Evolutionary conservation across 768 basidiomycete genomes (phyloP), one percentile per base, ranked within the genome.

Genomic region (Tulasnella sp.): DNA sequence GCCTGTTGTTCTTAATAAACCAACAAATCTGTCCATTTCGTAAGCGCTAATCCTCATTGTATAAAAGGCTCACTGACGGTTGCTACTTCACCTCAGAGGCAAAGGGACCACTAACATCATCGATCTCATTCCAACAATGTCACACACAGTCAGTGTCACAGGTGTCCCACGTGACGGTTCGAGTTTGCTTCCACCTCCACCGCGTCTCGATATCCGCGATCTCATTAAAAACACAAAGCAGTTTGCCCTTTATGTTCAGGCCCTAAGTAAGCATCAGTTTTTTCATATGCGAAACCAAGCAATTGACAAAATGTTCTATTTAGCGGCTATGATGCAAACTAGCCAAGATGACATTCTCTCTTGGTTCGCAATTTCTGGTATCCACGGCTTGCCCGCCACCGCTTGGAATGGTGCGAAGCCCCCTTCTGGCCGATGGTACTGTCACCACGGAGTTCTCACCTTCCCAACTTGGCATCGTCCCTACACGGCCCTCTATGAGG

Each of bases 391-490:
- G 6, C 76, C 76, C 0, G 70, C 65, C 51, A 59, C 62, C 7
- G 56, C 60, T 0, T 78, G 73, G 72, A 66, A 72, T 45, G 70
- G 65, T 12, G 28, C 16, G 0, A 3, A 15, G 4, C 3, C 7
- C 35, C 2, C 35, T 24, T 8, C 22, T 24, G 24, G 16, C 4
- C 15, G 32, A 28, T 19, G 15, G 32, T 1, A 13, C 16, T 16
- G 4, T 6, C 12, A 35, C 9, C 16, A 28, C 15, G n/a, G n/a
- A n/a, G n/a, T n/a, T 34, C 33, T 9, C 20, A 3, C 22, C 3
- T 76, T 76, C 65, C 74, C 74, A 6, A 74, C 72, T 4, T 77
- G 72, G 71, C 75, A 78, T 56, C 62, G 76, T 44, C 72, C 74
- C 2, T 77, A 77, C 54, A 60, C 77, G 22, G 59, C 69, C 29